Conservation (phyloP, 2,329 filamentous ascomycete genomes). For the Chaetoscypha palmicola region DNA sequence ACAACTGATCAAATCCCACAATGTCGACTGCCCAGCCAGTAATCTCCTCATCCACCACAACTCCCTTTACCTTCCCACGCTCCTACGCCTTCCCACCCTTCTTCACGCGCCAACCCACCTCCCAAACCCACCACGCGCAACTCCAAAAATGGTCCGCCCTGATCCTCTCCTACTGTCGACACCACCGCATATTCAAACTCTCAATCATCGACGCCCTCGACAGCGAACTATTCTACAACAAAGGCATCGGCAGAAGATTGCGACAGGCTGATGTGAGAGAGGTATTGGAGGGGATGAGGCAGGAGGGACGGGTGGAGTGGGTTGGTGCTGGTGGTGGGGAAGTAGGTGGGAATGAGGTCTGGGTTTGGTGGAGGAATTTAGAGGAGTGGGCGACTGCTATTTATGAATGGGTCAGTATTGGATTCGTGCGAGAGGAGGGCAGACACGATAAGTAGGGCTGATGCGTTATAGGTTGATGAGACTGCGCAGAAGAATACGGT, state of each 20-base stretch:
- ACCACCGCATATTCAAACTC: conserved; percentile 71
- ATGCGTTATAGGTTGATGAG: conserved; percentile 51
- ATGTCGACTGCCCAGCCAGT: too few relatives aligned
- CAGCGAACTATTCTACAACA: conserved; percentile 53
- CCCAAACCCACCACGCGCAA: conserved; percentile 66
- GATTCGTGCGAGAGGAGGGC: neutral
- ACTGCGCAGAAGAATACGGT: conserved; percentile 86
- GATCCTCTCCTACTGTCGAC: conserved; percentile 74
- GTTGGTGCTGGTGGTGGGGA: conserved; percentile 37
- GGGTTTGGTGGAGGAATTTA: conserved; percentile 77
- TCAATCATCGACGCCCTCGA: conserved; percentile 55
- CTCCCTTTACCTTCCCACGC: conserved; percentile 48
- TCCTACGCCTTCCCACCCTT: conserved; percentile 76
- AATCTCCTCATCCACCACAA: neutral
- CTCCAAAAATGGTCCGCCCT: conserved; percentile 80
- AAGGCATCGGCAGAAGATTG: conserved; percentile 45
- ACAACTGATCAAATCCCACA: neutral
- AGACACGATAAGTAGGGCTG: conserved; percentile 7
- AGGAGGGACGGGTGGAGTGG: conserved; percentile 60
- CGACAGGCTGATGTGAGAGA: conserved; percentile 46
- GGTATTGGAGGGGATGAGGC: conserved; percentile 52
- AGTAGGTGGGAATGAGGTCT: conserved; percentile 49
- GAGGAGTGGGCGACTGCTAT: conserved; percentile 85
- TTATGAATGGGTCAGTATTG: conserved; percentile 56
- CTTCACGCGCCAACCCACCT: conserved; percentile 75